phyloP scores from a whole-genome alignment of 257 asterid species.

The Gynochthodes officinalis region DNA sequence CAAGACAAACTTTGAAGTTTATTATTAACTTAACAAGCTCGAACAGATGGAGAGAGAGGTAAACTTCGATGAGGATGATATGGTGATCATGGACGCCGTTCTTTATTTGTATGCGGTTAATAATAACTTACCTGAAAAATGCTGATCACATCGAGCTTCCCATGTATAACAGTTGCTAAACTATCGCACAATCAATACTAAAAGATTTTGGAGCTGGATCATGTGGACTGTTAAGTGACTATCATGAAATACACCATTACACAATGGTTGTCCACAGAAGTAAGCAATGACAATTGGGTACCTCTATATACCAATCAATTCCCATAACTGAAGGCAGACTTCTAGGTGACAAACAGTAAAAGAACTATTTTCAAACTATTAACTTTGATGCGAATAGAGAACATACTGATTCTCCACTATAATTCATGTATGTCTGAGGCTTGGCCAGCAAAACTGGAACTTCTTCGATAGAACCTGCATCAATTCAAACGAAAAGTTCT shows the following conservation, averaged over 20 bases:
- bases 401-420: conserved; percentile 91
- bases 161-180: too few species aligned
- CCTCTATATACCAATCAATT: not conserved
- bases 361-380: not conserved
- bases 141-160: not conserved
- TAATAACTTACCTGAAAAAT: not conserved
- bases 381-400: conserved; percentile 9
- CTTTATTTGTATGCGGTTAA: not conserved
- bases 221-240: not conserved
- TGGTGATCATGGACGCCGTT: not conserved
- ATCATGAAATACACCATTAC: not conserved
- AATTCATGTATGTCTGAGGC: conserved; percentile 95
- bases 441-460: conserved; percentile 83
- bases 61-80: not conserved
- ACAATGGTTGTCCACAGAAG: not conserved
- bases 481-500: conserved; percentile 13
- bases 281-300: not conserved
- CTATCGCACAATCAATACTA: too few species aligned
- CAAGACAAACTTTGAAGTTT: not conserved
- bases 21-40: not conserved
- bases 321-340: not conserved
- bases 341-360: not conserved
- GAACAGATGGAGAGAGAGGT: not conserved
- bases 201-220: not conserved
- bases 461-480: conserved; percentile 86